These are phyloP conservation scores for Talaromyces sp. DNA, from an alignment of 2,329 filamentous ascomycete species.

Conservation along the genomic window DNA sequence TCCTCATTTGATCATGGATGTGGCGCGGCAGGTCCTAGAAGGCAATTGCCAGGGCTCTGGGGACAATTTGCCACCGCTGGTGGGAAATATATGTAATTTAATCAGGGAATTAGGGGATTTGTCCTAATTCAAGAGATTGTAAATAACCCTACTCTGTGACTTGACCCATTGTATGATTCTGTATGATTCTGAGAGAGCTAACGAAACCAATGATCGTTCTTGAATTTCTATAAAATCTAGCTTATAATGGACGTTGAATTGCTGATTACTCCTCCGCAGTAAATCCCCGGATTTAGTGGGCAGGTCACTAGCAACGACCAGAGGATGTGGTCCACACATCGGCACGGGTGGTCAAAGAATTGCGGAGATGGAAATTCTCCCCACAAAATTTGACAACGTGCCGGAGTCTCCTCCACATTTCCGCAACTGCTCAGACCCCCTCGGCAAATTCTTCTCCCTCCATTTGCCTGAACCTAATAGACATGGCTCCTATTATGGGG, in stretches of 20 bases:
- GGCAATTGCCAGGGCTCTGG: not conserved
- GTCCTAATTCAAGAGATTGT: not conserved
- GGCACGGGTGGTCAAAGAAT: not conserved
- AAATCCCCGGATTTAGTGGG: not conserved
- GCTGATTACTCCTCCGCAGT: not conserved
- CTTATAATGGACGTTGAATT: not conserved
- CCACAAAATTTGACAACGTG: not conserved
- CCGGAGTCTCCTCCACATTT: not conserved
- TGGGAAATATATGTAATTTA: not conserved
- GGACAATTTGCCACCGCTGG: not conserved
- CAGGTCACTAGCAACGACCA: not conserved
- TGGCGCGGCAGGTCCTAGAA: not conserved
- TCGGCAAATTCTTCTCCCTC: not conserved
- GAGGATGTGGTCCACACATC: not conserved
- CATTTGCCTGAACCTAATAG: not conserved
- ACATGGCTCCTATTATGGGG: not conserved
- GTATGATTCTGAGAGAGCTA: not conserved
- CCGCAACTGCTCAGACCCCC: not conserved
- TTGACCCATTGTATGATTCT: too few relatives aligned
- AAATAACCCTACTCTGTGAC: not conserved
- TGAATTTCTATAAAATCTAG: not conserved
- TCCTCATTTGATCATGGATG: not conserved
- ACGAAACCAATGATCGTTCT: not conserved
- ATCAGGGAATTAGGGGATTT: not conserved
- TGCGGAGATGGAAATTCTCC: not conserved